phyloP scores from a whole-genome alignment of 164 flowering plant genomes.

The Kalanchoe fedtschenkoi region DNA sequence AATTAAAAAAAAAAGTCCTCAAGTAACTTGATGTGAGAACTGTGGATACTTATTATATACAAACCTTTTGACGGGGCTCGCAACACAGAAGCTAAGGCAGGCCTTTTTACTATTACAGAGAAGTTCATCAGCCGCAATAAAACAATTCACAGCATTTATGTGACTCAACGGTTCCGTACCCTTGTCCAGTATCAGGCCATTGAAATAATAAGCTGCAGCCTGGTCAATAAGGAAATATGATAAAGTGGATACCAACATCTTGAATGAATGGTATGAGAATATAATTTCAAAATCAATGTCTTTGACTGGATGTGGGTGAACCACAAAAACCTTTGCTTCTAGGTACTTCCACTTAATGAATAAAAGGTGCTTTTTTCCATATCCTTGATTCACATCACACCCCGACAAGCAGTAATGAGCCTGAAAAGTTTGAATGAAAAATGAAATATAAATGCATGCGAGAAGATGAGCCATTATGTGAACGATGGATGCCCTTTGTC shows the following conservation, averaged over 20 bases:
- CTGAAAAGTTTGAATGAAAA: conserved; percentile 29
- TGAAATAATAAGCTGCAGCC: conserved; percentile 96
- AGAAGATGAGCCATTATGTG: too few relatives aligned
- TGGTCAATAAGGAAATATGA: conserved; percentile 14
- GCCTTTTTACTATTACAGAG: conserved; percentile 74
- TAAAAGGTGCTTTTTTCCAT: conserved; percentile 56
- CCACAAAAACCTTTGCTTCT: conserved; percentile 70
- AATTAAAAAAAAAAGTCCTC: too few relatives aligned
- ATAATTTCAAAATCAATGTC: background rate
- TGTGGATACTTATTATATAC: background rate
- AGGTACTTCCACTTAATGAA: conserved; percentile 89
- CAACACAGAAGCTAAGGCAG: conserved; percentile 68
- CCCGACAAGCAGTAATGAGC: conserved; percentile 62
- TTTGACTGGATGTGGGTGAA: background rate
- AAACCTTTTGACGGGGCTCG: conserved; percentile 81
- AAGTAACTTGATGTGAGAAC: background rate
- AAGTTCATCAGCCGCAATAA: conserved; percentile 78
- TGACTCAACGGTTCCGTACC: conserved; percentile 63
- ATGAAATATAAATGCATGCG: too few relatives aligned
- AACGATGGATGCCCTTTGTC: too few relatives aligned
- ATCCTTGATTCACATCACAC: conserved; percentile 23
- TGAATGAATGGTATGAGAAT: conserved; percentile 8
- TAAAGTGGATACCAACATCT: background rate
- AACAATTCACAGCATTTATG: conserved; percentile 60
- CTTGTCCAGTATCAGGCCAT: conserved; percentile 77